Evolutionary conservation across 257 asterid species (phyloP).

Genomic region (Handroanthus guayacan): DNA sequence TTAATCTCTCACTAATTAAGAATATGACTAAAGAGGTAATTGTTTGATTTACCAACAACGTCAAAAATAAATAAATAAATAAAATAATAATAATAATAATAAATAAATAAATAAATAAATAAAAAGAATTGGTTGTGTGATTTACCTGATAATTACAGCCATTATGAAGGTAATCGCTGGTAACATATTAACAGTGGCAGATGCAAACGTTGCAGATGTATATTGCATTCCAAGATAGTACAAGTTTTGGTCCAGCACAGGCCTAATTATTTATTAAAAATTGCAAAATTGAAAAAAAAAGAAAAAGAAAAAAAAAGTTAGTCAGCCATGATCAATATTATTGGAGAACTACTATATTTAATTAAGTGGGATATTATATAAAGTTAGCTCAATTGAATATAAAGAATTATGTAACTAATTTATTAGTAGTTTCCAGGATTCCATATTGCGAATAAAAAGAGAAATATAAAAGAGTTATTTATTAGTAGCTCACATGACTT

Average conservation of each 20-base stretch:
- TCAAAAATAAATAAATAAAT: too few species aligned
- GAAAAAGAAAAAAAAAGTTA: background rate
- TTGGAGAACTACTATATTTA: background rate
- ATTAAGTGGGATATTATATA: background rate
- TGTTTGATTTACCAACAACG: too few species aligned
- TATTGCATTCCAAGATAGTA: conserved; percentile 81
- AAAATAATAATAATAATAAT: too few species aligned
- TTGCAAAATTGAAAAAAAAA: background rate
- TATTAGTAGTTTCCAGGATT: too few species aligned
- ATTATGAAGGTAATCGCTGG: conserved; percentile 87
- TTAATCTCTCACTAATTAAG: background rate
- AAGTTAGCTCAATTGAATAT: background rate
- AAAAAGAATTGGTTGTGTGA: background rate
- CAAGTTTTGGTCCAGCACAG: conserved; percentile 88
- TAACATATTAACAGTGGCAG: conserved; percentile 76
- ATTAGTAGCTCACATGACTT: too few species aligned
- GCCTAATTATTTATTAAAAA: conserved; percentile 51
- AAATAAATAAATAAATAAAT: background rate
- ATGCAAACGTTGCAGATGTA: conserved; percentile 90
- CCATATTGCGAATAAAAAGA: too few species aligned
- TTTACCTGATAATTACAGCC: conserved; percentile 87
- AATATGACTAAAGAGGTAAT: background rate
- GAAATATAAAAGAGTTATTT: too few species aligned
- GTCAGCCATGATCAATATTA: background rate
- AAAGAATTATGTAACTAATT: too few species aligned